phyloP scores from a whole-genome alignment of 1,284 basidiomycete genomes.

The Tilletia caries region DNA sequence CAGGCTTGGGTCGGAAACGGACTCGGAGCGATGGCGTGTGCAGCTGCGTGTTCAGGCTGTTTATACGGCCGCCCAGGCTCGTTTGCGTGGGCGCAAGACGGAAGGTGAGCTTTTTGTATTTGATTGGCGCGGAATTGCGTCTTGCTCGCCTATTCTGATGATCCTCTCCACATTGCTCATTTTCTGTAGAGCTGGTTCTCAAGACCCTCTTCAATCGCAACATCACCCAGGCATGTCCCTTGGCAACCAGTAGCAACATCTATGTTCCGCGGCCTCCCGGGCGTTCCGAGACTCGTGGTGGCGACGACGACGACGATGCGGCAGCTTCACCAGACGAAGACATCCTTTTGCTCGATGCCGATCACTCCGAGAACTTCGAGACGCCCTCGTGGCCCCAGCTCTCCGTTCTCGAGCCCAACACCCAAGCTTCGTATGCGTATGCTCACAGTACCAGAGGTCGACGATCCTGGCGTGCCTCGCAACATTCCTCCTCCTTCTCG shows the following conservation, averaged over 20 bases:
- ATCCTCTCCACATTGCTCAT: background rate
- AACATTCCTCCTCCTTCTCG: conserved; percentile 62
- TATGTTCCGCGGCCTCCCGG: background rate
- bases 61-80: conserved; percentile 58
- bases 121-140: background rate
- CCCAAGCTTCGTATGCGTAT: background rate
- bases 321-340: background rate
- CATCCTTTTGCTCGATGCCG: background rate
- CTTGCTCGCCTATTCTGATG: background rate
- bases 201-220: background rate
- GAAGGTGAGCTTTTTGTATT: background rate
- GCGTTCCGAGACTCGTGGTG: background rate
- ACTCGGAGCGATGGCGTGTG: conserved; percentile 62
- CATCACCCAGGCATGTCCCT: conserved; percentile 8
- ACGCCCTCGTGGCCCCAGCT: conserved; percentile 5
- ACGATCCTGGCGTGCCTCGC: conserved; percentile 45
- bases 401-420: background rate
- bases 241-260: conserved; percentile 10
- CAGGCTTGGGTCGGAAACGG: background rate
- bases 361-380: background rate
- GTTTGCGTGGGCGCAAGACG: background rate
- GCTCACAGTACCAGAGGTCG: background rate
- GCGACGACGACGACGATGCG: conserved; percentile 16
- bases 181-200: background rate
- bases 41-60: conserved; percentile 76